Conservation (phyloP, 176 grass and related monocot genomes). For the Carex cristatella region DNA sequence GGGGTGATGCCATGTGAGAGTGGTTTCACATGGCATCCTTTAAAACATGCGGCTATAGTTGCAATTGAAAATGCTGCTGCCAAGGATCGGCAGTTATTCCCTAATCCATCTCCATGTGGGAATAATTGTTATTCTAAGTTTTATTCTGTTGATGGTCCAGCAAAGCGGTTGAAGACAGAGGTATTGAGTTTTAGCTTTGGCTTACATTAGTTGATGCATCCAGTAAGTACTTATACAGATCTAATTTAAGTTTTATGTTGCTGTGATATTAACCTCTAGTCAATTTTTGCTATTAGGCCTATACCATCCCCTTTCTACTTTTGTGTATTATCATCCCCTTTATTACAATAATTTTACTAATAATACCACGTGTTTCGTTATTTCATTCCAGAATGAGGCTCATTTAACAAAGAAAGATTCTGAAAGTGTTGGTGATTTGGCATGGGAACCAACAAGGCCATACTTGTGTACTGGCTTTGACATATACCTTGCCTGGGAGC, state of each 20-base stretch:
- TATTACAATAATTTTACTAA: constrained; percentile 7
- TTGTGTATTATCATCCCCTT: not conserved
- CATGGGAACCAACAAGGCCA: constrained; percentile 41
- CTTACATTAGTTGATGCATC: not conserved
- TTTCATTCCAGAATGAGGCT: constrained; percentile 28
- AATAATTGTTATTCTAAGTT: constrained; percentile 23
- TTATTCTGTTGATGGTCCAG: constrained; percentile 37
- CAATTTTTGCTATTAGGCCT: not conserved
- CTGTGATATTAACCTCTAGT: not conserved
- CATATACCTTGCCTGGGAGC: constrained; percentile 89
- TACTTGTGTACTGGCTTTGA: constrained; percentile 95
- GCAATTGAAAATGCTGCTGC: constrained; percentile 74
- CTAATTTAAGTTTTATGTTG: not conserved
- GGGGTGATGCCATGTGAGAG: constrained; percentile 20
- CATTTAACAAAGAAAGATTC: constrained; percentile 14
- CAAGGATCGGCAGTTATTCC: constrained; percentile 57
- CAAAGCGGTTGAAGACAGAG: constrained; percentile 60
- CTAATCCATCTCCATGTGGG: constrained; percentile 23
- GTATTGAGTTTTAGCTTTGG: constrained; percentile 36
- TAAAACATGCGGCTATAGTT: constrained; percentile 74
- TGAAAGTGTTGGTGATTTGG: not conserved
- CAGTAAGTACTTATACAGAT: not conserved
- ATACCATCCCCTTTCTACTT: not conserved
- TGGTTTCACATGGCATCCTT: constrained; percentile 67
- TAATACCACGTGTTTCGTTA: not conserved